phyloP scores from a whole-genome alignment of 805 yeast species.

The Wickerhamiella qilinensis region DNA sequence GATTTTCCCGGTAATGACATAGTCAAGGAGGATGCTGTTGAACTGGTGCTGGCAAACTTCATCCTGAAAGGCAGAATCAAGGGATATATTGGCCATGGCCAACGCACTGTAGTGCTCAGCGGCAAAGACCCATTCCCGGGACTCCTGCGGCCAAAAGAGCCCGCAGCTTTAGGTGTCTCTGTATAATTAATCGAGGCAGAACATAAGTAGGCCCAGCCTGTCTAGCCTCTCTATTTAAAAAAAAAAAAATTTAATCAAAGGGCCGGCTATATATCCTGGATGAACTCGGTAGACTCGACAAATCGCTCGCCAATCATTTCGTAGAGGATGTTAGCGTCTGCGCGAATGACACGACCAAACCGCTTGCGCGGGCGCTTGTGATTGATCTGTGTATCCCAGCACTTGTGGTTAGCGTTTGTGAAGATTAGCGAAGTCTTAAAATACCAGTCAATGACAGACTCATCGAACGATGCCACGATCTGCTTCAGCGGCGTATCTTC shows the following conservation, averaged over 20 bases:
- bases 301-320: slow-evolving; percentile 67
- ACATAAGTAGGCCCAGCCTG: too few species aligned
- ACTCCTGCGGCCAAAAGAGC: slow-evolving; percentile 1
- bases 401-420: slow-evolving; percentile 54
- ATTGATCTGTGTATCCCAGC: slow-evolving; percentile 49
- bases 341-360: slow-evolving; percentile 73
- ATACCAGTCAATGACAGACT: slow-evolving; percentile 81
- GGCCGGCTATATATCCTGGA: too few species aligned
- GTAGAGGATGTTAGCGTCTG: slow-evolving; percentile 56
- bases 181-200: too few species aligned
- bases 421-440: slow-evolving; percentile 72
- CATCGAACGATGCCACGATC: slow-evolving; percentile 76
- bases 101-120: slow-evolving; percentile 11
- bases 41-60: slow-evolving; percentile 10
- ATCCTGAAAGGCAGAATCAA: slow-evolving; percentile 12
- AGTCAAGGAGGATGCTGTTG: slow-evolving; percentile 7
- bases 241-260: background rate
- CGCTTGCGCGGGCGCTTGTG: slow-evolving; percentile 70
- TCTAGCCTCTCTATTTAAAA: background rate
- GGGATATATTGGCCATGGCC: slow-evolving; percentile 13
- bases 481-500: slow-evolving; percentile 59
- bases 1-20: background rate
- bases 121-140: slow-evolving; percentile 13
- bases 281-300: slow-evolving; percentile 73
- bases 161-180: too few species aligned